Evolutionary conservation across 2,329 filamentous ascomycete genomes (phyloP).

Genomic region (Domatiomyces catenatus): DNA sequence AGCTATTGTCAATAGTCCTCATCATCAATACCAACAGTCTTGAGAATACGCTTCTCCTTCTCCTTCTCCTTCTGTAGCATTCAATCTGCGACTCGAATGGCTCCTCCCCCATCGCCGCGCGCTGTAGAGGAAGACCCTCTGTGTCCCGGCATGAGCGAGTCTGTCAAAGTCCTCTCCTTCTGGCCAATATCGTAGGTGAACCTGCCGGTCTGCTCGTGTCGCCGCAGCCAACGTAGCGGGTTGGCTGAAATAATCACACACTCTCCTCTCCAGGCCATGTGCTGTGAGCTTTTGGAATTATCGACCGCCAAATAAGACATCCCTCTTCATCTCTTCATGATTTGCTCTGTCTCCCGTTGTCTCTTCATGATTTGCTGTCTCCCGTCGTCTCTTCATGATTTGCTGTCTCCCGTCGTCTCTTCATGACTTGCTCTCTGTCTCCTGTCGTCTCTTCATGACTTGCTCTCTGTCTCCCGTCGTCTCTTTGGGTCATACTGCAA

Average conservation of each 20-base stretch:
- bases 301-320: too few relatives aligned
- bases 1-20: neutral
- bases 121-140: neutral
- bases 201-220: neutral
- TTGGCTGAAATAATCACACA: neutral
- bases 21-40: neutral
- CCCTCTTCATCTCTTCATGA: too few relatives aligned
- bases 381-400: too few relatives aligned
- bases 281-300: neutral
- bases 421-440: neutral
- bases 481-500: slow-evolving; percentile 51
- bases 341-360: too few relatives aligned
- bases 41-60: neutral
- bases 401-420: neutral
- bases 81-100: neutral
- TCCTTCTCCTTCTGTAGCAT: neutral
- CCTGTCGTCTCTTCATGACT: neutral
- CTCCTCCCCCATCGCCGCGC: neutral
- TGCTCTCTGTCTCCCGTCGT: neutral
- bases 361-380: too few relatives aligned
- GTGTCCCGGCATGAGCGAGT: neutral
- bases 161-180: neutral
- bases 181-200: neutral
- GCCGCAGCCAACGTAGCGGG: neutral
- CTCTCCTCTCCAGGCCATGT: neutral